phyloP scores from a whole-genome alignment of 345 rosid genomes.

The Corchorus olitorius region DNA sequence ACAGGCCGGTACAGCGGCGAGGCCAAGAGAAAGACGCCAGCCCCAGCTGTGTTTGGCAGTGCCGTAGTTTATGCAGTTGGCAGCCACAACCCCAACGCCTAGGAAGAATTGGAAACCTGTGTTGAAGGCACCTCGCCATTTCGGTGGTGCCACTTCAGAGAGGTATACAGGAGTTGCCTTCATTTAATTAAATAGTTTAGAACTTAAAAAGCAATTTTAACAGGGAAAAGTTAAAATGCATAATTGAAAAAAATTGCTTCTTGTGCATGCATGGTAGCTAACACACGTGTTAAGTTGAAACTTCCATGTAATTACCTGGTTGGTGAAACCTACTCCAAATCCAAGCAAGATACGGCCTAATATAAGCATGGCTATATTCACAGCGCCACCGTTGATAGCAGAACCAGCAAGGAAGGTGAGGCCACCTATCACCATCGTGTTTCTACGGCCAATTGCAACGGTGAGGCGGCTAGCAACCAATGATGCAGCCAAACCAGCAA shows the following conservation, averaged over 20 bases:
- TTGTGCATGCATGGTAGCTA: too few species aligned
- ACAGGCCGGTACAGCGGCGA: conserved; percentile 66
- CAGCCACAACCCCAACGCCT: conserved; percentile 63
- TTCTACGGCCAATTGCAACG: conserved; percentile 53
- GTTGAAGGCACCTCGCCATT: conserved; percentile 89
- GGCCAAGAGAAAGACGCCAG: conserved; percentile 86
- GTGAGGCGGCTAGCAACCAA: conserved; percentile 74
- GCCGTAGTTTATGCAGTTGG: conserved; percentile 63
- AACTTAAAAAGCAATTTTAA: too few species aligned
- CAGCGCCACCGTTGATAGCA: conserved; percentile 73
- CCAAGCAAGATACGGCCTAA: conserved; percentile 84
- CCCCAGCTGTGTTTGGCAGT: conserved; percentile 63
- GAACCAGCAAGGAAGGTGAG: conserved; percentile 72
- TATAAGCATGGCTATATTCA: conserved; percentile 69
- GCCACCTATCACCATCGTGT: conserved; percentile 73
- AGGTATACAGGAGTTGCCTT: conserved; percentile 88
- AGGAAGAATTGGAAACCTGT: conserved; percentile 79
- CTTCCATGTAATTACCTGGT: conserved; percentile 45
- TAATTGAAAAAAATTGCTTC: too few species aligned
- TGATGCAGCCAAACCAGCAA: conserved; percentile 72
- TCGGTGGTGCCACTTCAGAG: conserved; percentile 82
- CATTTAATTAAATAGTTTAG: too few species aligned
- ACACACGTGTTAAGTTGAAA: too few species aligned
- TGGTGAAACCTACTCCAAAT: conserved; percentile 91
- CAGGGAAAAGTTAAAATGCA: too few species aligned